Evolutionary conservation across 805 yeast species (phyloP).

Genomic region (Kuraishia hungarica): DNA sequence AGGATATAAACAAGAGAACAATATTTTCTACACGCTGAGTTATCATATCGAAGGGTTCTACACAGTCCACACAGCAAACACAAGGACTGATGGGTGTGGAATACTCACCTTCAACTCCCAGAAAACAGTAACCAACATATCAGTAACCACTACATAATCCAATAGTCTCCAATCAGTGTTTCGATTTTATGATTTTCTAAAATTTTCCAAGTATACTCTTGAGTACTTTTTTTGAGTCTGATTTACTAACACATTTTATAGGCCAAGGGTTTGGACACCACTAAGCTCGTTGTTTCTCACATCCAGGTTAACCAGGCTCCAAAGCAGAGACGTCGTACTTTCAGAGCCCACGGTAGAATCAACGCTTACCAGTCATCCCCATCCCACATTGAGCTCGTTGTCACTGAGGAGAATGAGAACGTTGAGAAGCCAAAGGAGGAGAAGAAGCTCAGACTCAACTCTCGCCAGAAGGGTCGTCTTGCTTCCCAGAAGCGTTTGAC

Average conservation of each 20-base stretch:
- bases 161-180: background rate
- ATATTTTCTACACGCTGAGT: no score
- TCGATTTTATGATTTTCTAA: background rate
- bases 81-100: no score
- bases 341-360: constrained; percentile 99
- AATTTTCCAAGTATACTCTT: no score
- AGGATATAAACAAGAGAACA: no score
- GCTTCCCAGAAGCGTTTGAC: constrained; percentile 82
- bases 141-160: no score
- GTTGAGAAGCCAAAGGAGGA: constrained; percentile 75
- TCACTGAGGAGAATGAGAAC: constrained; percentile 91
- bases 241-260: constrained; percentile 10
- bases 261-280: constrained; percentile 95
- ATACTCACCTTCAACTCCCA: no score
- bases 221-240: background rate
- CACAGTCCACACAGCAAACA: background rate
- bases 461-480: constrained; percentile 90
- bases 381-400: constrained; percentile 95
- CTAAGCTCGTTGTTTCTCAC: constrained; percentile 92
- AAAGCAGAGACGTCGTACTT: constrained; percentile 99
- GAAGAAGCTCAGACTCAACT: constrained; percentile 57
- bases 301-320: constrained; percentile 99
- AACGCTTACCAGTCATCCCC: constrained; percentile 99
- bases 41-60: no score
- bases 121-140: no score